Base-by-base conservation (phyloP, 176 grass and related monocot genomes). In the Paspalum vaginatum region DNA sequence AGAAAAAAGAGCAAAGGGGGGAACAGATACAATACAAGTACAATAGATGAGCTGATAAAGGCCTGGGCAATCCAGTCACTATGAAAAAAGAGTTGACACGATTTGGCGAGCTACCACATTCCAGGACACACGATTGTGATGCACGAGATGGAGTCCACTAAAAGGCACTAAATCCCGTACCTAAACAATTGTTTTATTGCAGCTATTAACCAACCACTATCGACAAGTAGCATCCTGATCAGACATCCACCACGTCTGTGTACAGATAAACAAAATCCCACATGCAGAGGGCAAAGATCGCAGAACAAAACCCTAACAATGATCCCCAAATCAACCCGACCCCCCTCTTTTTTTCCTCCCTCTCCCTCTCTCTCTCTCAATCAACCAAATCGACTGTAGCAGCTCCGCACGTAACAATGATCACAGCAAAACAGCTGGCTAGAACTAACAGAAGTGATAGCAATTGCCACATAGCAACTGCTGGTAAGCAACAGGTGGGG, bases 381-480 rank as follows among this genome's bases (percentile, higher is more conserved):
- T 73, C 25, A 60, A 65, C 41, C 47, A 79, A 87, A 76, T 91
- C 48, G 9, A 65, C 22, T 40, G 57, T 64, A 82, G 63, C 70
- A 70, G 41, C 87, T 72, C 59, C 72, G 81, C 24, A 85, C 72
- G 72, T 79, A 83, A 60, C 39, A 84, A 84, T 79, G 61, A 84
- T 75, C 68, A 74, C 25, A 87, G 37, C 57, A 87, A 80, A 91
- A 88, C 43, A 75, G 44, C 49, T 47, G 9, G 21, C 26, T 45
- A 14, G 15, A 63, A 65, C 82, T 81, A 32, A 32, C 3, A 81
- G 64, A 69, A 81, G 74, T 65, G 87, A 68, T 53, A 78, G 57
- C 83, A 80, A 65, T 44, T 11, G 38, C 45, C 70, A 70, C 70
- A 75, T 74, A 70, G 45, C 81, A 69, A 88, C 32, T 32, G 3